These are phyloP conservation scores for Ophiorrhiza pumila DNA, from an alignment of 257 asterid genomes.

Conservation along the genomic window DNA sequence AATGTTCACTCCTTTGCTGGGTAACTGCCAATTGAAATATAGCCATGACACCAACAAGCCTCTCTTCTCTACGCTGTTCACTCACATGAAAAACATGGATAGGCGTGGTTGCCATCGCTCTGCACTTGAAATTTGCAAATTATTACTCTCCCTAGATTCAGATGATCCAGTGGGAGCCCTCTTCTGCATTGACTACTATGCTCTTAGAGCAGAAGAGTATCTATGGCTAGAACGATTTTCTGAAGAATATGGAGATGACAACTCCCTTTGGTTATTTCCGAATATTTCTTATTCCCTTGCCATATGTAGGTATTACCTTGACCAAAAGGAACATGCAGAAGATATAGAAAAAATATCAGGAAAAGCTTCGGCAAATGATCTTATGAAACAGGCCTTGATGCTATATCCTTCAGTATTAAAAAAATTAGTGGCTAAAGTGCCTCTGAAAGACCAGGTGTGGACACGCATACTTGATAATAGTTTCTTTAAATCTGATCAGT, in stretches of 20 bases:
- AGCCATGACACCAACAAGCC: conserved; percentile 75
- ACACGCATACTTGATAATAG: conserved; percentile 42
- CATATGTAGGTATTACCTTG: conserved; percentile 68
- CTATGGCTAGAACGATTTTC: conserved; percentile 77
- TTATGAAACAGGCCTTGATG: conserved; percentile 95
- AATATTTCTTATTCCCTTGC: conserved; percentile 85
- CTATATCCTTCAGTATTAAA: conserved; percentile 76
- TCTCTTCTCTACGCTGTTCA: conserved; percentile 66
- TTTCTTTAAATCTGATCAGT: conserved; percentile 52
- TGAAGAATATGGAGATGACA: conserved; percentile 64
- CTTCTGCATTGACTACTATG: conserved; percentile 80
- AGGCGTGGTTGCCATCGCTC: conserved; percentile 93
- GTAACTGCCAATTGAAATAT: conserved; percentile 62
- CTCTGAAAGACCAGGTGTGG: conserved; percentile 77
- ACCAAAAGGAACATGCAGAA: conserved; percentile 31
- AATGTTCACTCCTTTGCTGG: conserved; percentile 59
- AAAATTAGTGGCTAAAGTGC: conserved; percentile 77
- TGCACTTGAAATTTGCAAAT: conserved; percentile 89
- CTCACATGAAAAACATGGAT: conserved; percentile 92
- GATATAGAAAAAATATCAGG: conserved; percentile 25
- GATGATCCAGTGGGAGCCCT: conserved; percentile 86
- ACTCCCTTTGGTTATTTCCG: conserved; percentile 88
- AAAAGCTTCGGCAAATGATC: conserved; percentile 60
- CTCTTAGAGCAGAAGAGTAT: conserved; percentile 82
- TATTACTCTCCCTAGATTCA: conserved; percentile 77